phyloP scores from a whole-genome alignment of 176 grass and related monocot genomes.

The Zoysia japonica region DNA sequence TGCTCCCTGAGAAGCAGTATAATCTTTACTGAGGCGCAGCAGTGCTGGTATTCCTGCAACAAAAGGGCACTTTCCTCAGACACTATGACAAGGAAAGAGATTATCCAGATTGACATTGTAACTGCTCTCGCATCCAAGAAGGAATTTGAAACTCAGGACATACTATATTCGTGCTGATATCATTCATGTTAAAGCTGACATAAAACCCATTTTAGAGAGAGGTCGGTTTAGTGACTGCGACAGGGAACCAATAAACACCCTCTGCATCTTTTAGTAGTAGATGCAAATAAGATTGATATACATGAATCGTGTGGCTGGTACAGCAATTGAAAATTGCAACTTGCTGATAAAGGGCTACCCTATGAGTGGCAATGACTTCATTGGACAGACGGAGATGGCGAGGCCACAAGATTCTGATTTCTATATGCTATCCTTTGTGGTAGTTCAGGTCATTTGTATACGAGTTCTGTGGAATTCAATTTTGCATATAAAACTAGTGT shows the following conservation, averaged over 20 bases:
- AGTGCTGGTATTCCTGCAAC: not conserved
- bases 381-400: constrained; percentile 14
- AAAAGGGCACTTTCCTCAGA: not conserved
- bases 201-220: not conserved
- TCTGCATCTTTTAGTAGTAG: constrained; percentile 25
- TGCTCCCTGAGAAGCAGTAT: not conserved
- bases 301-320: constrained; percentile 24
- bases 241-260: constrained; percentile 21
- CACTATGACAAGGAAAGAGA: not conserved
- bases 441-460: not conserved
- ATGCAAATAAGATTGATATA: constrained; percentile 7
- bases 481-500: not conserved
- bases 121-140: not conserved
- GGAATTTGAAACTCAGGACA: constrained; percentile 1
- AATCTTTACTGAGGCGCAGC: not conserved
- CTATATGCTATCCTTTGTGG: constrained; percentile 17
- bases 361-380: constrained; percentile 42
- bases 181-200: constrained; percentile 15
- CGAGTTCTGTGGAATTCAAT: constrained; percentile 8
- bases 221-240: constrained; percentile 4
- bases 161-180: constrained; percentile 23
- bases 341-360: constrained; percentile 2
- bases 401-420: constrained; percentile 7
- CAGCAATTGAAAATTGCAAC: constrained; percentile 37
- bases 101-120: constrained; percentile 1